Conservation (phyloP, 2,329 filamentous ascomycete genomes). For the Blastomyces gilchristii region DNA sequence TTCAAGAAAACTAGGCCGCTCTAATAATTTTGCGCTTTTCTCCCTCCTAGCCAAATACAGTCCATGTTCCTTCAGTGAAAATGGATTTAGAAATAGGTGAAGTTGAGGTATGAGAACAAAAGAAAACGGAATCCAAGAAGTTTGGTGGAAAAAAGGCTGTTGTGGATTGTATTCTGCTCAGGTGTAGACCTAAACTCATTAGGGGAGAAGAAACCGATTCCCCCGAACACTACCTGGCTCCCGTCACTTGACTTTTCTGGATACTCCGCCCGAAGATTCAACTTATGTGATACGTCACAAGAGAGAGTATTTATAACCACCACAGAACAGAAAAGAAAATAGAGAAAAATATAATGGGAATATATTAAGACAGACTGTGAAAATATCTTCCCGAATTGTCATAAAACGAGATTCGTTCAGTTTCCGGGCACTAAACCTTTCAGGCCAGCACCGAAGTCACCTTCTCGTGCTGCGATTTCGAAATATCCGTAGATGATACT, state of each 20-base stretch:
- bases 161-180: neutral
- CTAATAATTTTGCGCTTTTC: neutral
- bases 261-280: neutral
- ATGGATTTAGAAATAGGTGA: neutral
- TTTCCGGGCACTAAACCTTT: constrained; percentile 52
- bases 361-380: constrained; percentile 6
- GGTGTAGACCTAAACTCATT: neutral
- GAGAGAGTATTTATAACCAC: constrained; percentile 1
- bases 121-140: constrained; percentile 1
- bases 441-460: constrained; percentile 68
- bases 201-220: neutral
- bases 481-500: constrained; percentile 99
- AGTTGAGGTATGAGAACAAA: neutral
- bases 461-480: constrained; percentile 97
- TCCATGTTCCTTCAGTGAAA: neutral
- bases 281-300: constrained; percentile 2
- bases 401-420: constrained; percentile 21
- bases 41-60: neutral
- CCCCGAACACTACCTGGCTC: neutral
- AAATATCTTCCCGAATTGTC: constrained; percentile 2
- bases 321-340: neutral
- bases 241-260: neutral
- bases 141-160: neutral
- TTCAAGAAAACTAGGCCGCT: neutral
- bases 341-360: neutral